Base-by-base conservation (phyloP, 2,329 filamentous ascomycete species). In the Plenodomus lindquistii region DNA sequence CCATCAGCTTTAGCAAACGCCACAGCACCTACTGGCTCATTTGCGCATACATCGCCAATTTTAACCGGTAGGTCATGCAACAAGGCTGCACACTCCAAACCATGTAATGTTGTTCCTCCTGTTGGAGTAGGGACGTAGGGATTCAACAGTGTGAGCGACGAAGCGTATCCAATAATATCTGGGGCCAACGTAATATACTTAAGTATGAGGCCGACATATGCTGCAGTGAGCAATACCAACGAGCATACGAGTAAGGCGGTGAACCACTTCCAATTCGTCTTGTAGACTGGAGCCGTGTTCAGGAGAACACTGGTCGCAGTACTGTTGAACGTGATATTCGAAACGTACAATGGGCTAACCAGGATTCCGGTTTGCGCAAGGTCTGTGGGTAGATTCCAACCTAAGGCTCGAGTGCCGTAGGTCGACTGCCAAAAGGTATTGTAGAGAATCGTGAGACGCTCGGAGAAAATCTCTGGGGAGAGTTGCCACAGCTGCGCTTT, bases 361-460 rank as follows among this genome's bases (percentile, higher is more conserved):
- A 62, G 21, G 5, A 48, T 18, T 18, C 45, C 54, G 4, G 46
- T 55, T 3, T 52, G 29, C 0, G 52, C 56, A 10, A 66, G 46
- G 18, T 61, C 64, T 11, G 42, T 22, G 2, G 61, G 59, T 9
- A 68, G 38, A 31, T 60, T 58, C 1, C 62, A 60, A 2, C 55
- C 58, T 1, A 67, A 37, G 3, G 60, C 54, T 15, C 43, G 44
- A 6, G 62, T 59, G 7, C 58, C 65, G 43, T 61, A 69, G 10
- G 65, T 65, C 2, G 58, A 55, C 18, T 67, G 65, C 29, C 55
- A 65, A 37, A 67, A 69, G 0, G 62, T 59, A 17, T 67, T 69
- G 44, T 57, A 60, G 1, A 67, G 3, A 0, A 67, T 63, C 0
- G 60, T 63, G n/a, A 68, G 37, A 1, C 62, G 54, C 4, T 59